Evolutionary conservation across 176 grass and related monocot genomes (phyloP).

Genomic region (Dendrocalamus sinicus): DNA sequence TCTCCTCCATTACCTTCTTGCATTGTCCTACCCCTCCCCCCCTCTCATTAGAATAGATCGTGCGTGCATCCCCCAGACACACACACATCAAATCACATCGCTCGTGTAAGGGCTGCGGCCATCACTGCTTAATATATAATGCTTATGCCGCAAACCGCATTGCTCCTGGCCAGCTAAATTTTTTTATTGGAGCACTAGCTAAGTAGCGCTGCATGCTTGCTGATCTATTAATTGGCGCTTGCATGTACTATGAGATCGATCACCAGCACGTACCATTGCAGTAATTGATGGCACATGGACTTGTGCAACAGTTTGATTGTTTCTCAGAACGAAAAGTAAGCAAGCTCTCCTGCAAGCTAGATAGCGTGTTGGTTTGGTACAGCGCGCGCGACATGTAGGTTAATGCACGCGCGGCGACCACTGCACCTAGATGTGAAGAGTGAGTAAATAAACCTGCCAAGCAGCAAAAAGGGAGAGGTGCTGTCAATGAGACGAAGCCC

Average conservation of each 20-base stretch:
- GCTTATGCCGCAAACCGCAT: not conserved
- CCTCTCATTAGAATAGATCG: not conserved
- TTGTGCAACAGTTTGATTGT: not conserved
- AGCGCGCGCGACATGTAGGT: not conserved
- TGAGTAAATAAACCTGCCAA: not conserved
- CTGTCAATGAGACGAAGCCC: not conserved
- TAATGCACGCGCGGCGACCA: not conserved
- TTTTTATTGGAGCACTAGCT: not conserved
- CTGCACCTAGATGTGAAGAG: not conserved
- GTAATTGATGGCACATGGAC: slow-evolving; percentile 16
- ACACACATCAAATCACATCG: slow-evolving; percentile 2
- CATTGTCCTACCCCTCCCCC: slow-evolving; percentile 4
- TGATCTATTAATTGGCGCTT: not conserved
- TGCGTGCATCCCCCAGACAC: not conserved
- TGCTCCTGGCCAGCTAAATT: not conserved
- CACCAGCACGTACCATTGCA: not conserved
- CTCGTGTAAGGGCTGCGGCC: not conserved
- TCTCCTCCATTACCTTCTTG: not conserved
- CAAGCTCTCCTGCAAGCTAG: not conserved
- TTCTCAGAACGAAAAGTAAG: not conserved
- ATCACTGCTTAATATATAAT: not conserved
- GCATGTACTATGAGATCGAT: not conserved
- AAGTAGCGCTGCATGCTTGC: not conserved
- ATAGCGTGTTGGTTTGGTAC: not conserved
- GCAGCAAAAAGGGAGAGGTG: not conserved